phyloP scores from a whole-genome alignment of 148 eudicot genomes.

The Talinum fruticosum region DNA sequence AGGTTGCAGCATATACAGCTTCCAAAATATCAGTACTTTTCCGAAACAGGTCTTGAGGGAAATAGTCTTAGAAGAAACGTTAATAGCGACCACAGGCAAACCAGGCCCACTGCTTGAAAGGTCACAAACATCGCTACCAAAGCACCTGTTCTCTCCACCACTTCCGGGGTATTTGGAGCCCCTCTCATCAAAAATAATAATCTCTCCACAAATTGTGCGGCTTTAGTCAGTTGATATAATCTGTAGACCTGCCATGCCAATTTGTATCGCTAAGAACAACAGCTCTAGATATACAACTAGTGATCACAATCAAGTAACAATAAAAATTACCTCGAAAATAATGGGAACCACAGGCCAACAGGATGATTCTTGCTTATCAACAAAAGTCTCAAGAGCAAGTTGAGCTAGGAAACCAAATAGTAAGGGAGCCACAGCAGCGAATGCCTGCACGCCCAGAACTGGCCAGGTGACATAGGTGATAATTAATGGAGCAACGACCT shows the following conservation, averaged over 20 bases:
- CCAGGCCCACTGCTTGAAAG: constrained; percentile 55
- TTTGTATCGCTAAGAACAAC: background rate
- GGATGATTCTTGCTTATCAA: constrained; percentile 49
- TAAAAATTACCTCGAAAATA: constrained; percentile 63
- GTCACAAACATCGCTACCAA: constrained; percentile 57
- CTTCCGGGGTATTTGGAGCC: constrained; percentile 34
- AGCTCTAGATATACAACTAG: background rate
- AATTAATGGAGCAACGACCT: constrained; percentile 53
- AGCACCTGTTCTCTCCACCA: constrained; percentile 48
- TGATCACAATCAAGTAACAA: background rate
- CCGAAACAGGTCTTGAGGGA: constrained; percentile 72
- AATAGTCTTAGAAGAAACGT: constrained; percentile 80
- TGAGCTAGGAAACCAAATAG: constrained; percentile 63
- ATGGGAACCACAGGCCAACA: constrained; percentile 87
- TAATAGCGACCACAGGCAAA: constrained; percentile 82
- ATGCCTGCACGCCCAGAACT: constrained; percentile 51
- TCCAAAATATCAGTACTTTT: constrained; percentile 46
- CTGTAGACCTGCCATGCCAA: constrained; percentile 57
- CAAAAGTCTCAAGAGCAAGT: constrained; percentile 41
- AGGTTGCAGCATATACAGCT: constrained; percentile 15
- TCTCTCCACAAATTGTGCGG: constrained; percentile 56
- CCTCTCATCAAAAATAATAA: constrained; percentile 53
- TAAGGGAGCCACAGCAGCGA: constrained; percentile 63
- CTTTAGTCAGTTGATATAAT: constrained; percentile 68
- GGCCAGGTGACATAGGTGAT: constrained; percentile 65